Percentiles rank a stretch among this genome's conserved stretches.
These are phyloP conservation scores for Scleroderma citrinum DNA, from an alignment of 768 basidiomycete genomes.

Conservation along the genomic window DNA sequence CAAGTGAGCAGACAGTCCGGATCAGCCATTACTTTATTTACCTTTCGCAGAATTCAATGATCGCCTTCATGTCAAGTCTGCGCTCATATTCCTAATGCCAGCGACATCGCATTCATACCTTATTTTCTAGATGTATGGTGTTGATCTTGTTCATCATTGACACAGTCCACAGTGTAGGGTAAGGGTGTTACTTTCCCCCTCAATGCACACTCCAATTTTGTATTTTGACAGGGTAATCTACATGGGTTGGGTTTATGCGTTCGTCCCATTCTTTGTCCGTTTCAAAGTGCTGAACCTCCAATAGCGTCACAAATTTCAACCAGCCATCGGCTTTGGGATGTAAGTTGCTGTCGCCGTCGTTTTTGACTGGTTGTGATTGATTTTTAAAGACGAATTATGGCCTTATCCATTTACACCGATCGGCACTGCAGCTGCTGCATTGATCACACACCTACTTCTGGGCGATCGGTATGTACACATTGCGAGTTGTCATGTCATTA, in stretches of 20 bases:
- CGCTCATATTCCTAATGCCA: too few relatives aligned
- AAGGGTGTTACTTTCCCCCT: neutral
- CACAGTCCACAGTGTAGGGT: constrained; percentile 30
- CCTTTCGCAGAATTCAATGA: neutral
- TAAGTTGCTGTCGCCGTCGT: neutral
- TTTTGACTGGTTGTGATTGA: neutral
- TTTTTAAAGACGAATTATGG: constrained; percentile 36
- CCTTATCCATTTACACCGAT: constrained; percentile 44
- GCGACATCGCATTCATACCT: neutral
- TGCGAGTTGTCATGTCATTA: neutral
- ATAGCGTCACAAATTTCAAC: neutral
- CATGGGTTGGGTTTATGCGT: constrained; percentile 31
- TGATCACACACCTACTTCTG: constrained; percentile 42
- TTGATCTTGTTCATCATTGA: constrained; percentile 30
- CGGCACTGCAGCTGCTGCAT: constrained; percentile 39
- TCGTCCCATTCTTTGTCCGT: neutral
- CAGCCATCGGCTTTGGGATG: neutral
- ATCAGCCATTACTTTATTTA: neutral
- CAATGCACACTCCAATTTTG: constrained; percentile 7
- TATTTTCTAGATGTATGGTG: constrained; percentile 25
- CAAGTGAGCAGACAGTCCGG: neutral
- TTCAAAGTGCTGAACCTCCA: neutral
- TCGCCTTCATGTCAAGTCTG: neutral
- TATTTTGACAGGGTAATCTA: constrained; percentile 18
- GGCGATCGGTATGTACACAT: constrained; percentile 35